These are phyloP conservation scores for Moelleriella libera DNA, from an alignment of 2,329 filamentous ascomycete genomes.

Conservation along the genomic window DNA sequence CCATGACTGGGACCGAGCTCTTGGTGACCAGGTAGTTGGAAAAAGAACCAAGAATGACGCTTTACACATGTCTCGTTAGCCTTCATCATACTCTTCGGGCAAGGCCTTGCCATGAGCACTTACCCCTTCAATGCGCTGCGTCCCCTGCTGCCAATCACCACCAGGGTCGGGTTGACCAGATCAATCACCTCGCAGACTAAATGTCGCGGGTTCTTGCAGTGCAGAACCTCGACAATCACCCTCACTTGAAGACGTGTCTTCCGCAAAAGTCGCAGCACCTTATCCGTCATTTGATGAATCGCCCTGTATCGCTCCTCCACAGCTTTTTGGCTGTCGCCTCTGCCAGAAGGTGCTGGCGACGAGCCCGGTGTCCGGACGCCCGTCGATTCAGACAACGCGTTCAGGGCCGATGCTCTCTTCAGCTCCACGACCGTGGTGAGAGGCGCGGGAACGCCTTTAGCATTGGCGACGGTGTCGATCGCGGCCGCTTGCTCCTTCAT, in stretches of 20 bases:
- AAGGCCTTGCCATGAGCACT: constrained; percentile 16
- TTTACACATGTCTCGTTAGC: constrained; percentile 26
- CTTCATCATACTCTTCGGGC: not conserved
- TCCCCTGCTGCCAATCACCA: constrained; percentile 83
- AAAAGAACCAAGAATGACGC: constrained; percentile 88
- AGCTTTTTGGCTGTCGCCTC: constrained; percentile 39
- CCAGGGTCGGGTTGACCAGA: constrained; percentile 75
- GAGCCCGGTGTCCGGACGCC: constrained; percentile 19
- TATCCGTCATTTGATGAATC: constrained; percentile 70
- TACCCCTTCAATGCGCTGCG: constrained; percentile 88
- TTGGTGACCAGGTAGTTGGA: constrained; percentile 96
- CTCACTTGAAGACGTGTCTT: constrained; percentile 89
- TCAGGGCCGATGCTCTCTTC: constrained; percentile 13
- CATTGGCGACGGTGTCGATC: constrained; percentile 46
- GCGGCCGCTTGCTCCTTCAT: constrained; percentile 64
- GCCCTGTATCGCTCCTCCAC: constrained; percentile 72
- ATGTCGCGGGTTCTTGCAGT: constrained; percentile 95
- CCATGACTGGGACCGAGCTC: constrained; percentile 95
- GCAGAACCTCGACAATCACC: constrained; percentile 89
- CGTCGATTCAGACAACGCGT: constrained; percentile 15
- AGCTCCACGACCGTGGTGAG: constrained; percentile 20
- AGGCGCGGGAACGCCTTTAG: constrained; percentile 17
- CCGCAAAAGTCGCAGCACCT: constrained; percentile 70
- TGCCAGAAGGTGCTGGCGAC: constrained; percentile 33
- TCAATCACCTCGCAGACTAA: constrained; percentile 97